Percentiles rank a stretch among this genome's conserved stretches.
phyloP scores from a whole-genome alignment of 2,329 filamentous ascomycete species.

The Alternaria sp. region DNA sequence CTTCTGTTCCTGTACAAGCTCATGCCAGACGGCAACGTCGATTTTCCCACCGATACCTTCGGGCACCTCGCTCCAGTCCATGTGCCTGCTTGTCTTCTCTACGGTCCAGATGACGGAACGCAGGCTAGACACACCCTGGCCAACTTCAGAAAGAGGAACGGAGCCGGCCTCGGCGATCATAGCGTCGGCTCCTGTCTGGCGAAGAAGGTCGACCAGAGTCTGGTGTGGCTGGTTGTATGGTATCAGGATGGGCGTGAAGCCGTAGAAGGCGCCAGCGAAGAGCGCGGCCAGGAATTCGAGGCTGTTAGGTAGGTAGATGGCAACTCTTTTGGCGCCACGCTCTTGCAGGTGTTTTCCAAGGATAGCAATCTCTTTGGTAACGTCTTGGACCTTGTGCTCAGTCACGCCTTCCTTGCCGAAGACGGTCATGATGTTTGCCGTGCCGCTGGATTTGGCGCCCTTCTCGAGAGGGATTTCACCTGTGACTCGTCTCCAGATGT shows the following conservation, averaged over 20 bases:
- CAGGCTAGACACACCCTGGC: constrained; percentile 73
- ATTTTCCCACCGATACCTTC: constrained; percentile 76
- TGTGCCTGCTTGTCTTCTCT: constrained; percentile 86
- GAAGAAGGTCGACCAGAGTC: constrained; percentile 74
- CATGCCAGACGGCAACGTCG: constrained; percentile 91
- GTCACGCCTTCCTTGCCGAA: constrained; percentile 76
- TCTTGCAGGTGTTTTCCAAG: constrained; percentile 80
- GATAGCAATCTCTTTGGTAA: constrained; percentile 86
- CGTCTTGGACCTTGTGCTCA: constrained; percentile 73
- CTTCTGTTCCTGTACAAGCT: constrained; percentile 74
- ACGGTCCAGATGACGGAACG: constrained; percentile 89
- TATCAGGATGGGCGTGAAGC: constrained; percentile 81
- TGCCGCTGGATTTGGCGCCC: constrained; percentile 68
- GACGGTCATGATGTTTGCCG: constrained; percentile 79
- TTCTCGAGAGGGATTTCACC: constrained; percentile 70
- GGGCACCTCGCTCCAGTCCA: constrained; percentile 94
- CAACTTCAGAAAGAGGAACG: constrained; percentile 79
- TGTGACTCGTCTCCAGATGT: constrained; percentile 83
- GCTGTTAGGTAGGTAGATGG: constrained; percentile 92
- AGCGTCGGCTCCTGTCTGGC: constrained; percentile 77
- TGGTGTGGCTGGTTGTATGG: constrained; percentile 80
- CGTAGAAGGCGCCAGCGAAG: constrained; percentile 90
- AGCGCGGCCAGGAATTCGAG: constrained; percentile 83
- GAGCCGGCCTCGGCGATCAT: constrained; percentile 85
- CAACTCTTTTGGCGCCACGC: constrained; percentile 75